Percentiles rank a stretch among this genome's conserved stretches.
Evolutionary conservation across 2,329 filamentous ascomycete species (phyloP).

Genomic region (Hypomyces perniciosus): DNA sequence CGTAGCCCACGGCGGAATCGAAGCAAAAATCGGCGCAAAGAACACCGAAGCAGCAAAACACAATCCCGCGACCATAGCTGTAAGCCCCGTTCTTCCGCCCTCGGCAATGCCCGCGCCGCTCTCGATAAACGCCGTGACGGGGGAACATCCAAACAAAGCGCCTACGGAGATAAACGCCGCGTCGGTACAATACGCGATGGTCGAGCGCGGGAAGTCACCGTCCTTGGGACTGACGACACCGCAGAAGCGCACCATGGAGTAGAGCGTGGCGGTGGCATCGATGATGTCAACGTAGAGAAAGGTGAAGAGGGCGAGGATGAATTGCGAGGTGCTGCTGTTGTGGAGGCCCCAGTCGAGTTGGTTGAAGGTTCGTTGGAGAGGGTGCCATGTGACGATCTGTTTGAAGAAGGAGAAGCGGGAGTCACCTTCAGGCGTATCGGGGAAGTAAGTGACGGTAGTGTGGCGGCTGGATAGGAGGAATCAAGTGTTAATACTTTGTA

Average conservation of each 20-base stretch:
- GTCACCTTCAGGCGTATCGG: slow-evolving; percentile 57
- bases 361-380: slow-evolving; percentile 56
- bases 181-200: slow-evolving; percentile 70
- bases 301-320: slow-evolving; percentile 66
- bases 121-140: slow-evolving; percentile 70
- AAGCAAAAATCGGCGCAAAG: slow-evolving; percentile 71
- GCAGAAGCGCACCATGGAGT: slow-evolving; percentile 75
- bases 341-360: slow-evolving; percentile 61
- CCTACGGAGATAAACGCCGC: slow-evolving; percentile 67
- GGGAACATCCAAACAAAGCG: slow-evolving; percentile 62
- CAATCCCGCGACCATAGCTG: slow-evolving; percentile 61
- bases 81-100: slow-evolving; percentile 67
- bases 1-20: slow-evolving; percentile 72
- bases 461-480: slow-evolving; percentile 41
- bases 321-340: slow-evolving; percentile 50
- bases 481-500: neutral
- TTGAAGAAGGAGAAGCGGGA: slow-evolving; percentile 66
- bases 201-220: slow-evolving; percentile 81
- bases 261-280: slow-evolving; percentile 70
- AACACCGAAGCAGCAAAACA: slow-evolving; percentile 69
- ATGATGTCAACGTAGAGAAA: slow-evolving; percentile 78
- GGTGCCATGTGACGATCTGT: slow-evolving; percentile 64
- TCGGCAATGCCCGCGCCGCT: slow-evolving; percentile 71
- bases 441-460: slow-evolving; percentile 68
- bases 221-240: slow-evolving; percentile 58